Percentiles rank a stretch among this genome's conserved stretches.
Conservation (phyloP, 306 rosid species). For the Prunus padus region DNA sequence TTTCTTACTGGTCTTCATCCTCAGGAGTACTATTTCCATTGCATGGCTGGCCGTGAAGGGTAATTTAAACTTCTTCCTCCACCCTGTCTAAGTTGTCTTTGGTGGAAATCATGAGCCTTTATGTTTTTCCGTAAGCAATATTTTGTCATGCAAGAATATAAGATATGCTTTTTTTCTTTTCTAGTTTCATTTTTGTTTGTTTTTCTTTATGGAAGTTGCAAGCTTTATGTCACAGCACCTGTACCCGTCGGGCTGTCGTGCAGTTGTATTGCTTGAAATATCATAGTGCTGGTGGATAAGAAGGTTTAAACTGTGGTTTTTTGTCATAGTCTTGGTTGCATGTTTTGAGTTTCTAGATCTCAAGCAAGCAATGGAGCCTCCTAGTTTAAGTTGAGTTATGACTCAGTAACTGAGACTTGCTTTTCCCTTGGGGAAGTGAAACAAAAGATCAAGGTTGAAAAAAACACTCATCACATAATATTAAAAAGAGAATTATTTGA, state of each 20-base stretch:
- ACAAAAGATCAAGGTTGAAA: neutral
- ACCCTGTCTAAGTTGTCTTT: constrained; percentile 3
- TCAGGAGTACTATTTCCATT: constrained; percentile 94
- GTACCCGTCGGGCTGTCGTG: neutral
- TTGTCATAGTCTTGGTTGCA: neutral
- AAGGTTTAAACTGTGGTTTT: neutral
- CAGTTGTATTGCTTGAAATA: neutral
- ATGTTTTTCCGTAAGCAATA: neutral
- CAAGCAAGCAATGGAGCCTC: neutral
- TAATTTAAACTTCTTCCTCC: constrained; percentile 33
- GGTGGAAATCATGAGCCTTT: neutral
- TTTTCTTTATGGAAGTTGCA: neutral
- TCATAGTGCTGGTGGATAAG: neutral
- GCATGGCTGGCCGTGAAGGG: constrained; percentile 99
- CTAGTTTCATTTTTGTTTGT: no score
- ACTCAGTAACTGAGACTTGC: neutral
- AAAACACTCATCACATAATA: neutral
- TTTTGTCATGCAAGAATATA: neutral
- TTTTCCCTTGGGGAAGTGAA: neutral
- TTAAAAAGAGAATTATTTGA: no score
- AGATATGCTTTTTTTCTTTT: neutral
- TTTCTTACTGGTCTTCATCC: constrained; percentile 96
- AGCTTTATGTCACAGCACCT: neutral
- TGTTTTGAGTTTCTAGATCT: neutral
- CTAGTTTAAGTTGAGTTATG: neutral